Conservation (phyloP, 495 filamentous ascomycete genomes). For the Amniculicola lignicola region DNA sequence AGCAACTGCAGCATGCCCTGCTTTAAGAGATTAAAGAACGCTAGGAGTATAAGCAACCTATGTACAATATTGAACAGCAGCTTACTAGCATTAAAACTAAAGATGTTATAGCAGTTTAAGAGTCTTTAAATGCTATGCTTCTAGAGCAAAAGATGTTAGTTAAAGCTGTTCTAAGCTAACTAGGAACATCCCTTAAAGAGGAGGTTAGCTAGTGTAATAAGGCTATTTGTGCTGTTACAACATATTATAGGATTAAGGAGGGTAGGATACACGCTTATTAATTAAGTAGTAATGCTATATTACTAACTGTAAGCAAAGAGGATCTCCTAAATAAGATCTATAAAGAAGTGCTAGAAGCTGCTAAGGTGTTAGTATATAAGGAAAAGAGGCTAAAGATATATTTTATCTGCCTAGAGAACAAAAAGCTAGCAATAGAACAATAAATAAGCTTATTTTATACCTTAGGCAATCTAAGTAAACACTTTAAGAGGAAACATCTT, state of each 20-base stretch:
- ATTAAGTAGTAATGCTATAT: slow-evolving; percentile 10
- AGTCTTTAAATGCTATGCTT: slow-evolving; percentile 9
- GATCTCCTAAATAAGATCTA: slow-evolving; percentile 1
- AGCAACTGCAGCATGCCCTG: slow-evolving; percentile 32
- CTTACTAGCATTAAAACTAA: slow-evolving; percentile 27
- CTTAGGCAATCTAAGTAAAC: too few relatives aligned
- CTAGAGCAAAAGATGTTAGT: slow-evolving; percentile 23
- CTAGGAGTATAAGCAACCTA: slow-evolving; percentile 37
- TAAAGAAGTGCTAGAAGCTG: slow-evolving; percentile 22
- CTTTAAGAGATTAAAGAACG: slow-evolving; percentile 30
- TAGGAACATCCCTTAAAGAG: slow-evolving; percentile 16
- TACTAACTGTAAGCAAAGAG: slow-evolving; percentile 12
- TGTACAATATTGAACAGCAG: slow-evolving; percentile 38
- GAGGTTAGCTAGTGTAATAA: slow-evolving; percentile 20
- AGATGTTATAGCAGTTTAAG: slow-evolving; percentile 5
- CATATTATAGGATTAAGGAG: too few relatives aligned
- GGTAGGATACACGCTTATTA: slow-evolving; percentile 11
- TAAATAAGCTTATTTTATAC: too few relatives aligned
- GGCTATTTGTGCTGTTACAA: slow-evolving; percentile 27
- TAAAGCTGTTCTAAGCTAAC: slow-evolving; percentile 21
- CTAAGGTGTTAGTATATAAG: slow-evolving; percentile 38
- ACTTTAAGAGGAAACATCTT: too few relatives aligned
- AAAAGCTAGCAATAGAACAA: too few relatives aligned
- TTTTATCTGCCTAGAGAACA: too few relatives aligned
- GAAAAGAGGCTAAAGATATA: too few relatives aligned